phyloP scores from a whole-genome alignment of 2,329 filamentous ascomycete genomes.

The Aspergillus eucalypticola region DNA sequence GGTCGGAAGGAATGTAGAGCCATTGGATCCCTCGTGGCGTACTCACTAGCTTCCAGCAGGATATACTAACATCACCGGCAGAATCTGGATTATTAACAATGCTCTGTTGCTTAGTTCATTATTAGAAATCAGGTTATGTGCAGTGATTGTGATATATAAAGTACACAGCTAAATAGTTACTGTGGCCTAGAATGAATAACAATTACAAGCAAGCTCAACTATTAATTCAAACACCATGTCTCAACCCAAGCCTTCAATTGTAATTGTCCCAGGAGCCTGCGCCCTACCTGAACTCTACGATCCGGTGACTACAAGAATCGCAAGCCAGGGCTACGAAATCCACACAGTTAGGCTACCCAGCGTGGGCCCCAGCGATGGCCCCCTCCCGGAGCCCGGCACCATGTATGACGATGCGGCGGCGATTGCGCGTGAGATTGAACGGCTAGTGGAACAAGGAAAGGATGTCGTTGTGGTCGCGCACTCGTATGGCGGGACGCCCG shows the following conservation, averaged over 20 bases:
- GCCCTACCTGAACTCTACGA: background rate
- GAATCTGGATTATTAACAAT: too few species aligned
- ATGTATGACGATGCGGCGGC: slow-evolving; percentile 1
- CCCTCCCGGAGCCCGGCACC: background rate
- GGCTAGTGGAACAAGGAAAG: background rate
- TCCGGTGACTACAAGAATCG: background rate
- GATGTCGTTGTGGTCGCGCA: background rate
- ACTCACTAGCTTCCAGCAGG: too few species aligned
- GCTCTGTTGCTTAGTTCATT: too few species aligned
- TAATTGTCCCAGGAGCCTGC: background rate
- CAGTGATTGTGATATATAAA: too few species aligned
- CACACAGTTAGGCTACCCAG: background rate
- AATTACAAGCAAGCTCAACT: too few species aligned
- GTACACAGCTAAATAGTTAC: too few species aligned
- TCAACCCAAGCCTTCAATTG: background rate
- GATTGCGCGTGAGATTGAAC: background rate
- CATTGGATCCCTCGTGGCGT: too few species aligned
- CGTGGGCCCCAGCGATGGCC: background rate
- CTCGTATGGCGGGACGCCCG: slow-evolving; percentile 4
- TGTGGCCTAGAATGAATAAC: too few species aligned
- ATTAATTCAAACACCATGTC: slow-evolving; percentile 25
- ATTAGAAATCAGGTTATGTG: too few species aligned
- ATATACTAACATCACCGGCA: too few species aligned
- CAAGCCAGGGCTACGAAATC: background rate
- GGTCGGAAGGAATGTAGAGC: too few species aligned